phyloP scores from a whole-genome alignment of 495 filamentous ascomycete genomes.

The Penicillium steckii region DNA sequence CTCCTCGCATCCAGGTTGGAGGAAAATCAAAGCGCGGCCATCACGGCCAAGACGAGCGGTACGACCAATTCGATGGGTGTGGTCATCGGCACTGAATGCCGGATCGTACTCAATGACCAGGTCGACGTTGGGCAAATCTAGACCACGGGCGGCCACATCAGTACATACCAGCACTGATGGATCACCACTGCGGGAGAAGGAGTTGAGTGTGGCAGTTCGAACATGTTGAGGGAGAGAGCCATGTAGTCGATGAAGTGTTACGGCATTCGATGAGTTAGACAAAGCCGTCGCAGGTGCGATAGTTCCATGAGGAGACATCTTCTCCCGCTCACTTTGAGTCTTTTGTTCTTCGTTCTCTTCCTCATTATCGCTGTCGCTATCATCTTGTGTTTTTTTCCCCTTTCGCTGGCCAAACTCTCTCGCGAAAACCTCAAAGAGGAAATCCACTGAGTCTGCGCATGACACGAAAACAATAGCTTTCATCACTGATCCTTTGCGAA shows the following conservation, averaged over 20 bases:
- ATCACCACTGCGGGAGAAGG: conserved; percentile 63
- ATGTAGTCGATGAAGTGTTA: conserved; percentile 83
- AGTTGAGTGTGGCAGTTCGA: conserved; percentile 77
- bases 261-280: conserved; percentile 50
- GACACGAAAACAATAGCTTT: conserved; percentile 96
- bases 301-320: conserved; percentile 45
- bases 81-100: conserved; percentile 84
- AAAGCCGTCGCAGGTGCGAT: conserved; percentile 50
- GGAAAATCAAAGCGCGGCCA: conserved; percentile 85
- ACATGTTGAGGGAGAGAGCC: conserved; percentile 88
- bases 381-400: conserved; percentile 23
- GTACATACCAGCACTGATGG: conserved; percentile 86
- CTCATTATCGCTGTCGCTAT: conserved; percentile 20
- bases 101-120: conserved; percentile 94
- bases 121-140: conserved; percentile 92
- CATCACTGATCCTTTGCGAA: conserved; percentile 82
- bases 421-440: conserved; percentile 87
- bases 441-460: conserved; percentile 95
- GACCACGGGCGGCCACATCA: conserved; percentile 89
- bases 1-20: conserved; percentile 88
- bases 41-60: conserved; percentile 89
- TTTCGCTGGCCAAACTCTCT: conserved; percentile 37
- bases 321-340: conserved; percentile 18
- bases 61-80: conserved; percentile 90
- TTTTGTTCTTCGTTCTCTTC: conserved; percentile 19